A percentile compares a stretch with the other conserved stretches of the same genome.
phyloP scores from a whole-genome alignment of 2,329 filamentous ascomycete genomes.

The Albifimbria verrucaria region DNA sequence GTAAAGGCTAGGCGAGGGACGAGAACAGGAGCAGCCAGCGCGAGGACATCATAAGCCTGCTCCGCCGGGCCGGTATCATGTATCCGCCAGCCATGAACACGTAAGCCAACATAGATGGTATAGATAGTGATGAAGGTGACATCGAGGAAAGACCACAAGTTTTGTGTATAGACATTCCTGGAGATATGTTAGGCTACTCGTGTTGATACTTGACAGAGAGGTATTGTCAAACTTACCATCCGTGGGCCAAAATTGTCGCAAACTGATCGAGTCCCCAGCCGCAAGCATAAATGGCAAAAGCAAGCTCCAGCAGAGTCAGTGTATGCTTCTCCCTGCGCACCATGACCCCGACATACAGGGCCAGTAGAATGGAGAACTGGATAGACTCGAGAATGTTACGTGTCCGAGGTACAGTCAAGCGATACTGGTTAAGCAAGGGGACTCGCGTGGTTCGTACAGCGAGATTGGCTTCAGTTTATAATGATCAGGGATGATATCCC shows the following conservation, averaged over 20 bases:
- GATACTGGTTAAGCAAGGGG: conserved; percentile 81
- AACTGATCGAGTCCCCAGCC: conserved; percentile 80
- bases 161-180: conserved; percentile 81
- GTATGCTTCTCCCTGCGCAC: conserved; percentile 56
- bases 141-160: conserved; percentile 85
- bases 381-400: conserved; percentile 71
- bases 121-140: conserved; percentile 75
- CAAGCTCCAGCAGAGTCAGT: conserved; percentile 57
- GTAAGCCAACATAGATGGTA: conserved; percentile 62
- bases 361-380: conserved; percentile 69
- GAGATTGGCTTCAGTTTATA: conserved; percentile 83
- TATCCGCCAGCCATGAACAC: conserved; percentile 60
- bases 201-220: not conserved
- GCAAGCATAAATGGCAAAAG: conserved; percentile 70
- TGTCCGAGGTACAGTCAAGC: conserved; percentile 76
- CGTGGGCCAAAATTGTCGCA: conserved; percentile 73
- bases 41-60: conserved; percentile 75
- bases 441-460: conserved; percentile 73
- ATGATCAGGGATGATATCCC: conserved; percentile 80
- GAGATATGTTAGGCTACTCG: conserved; percentile 5
- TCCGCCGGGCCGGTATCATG: conserved; percentile 48
- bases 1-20: conserved; percentile 80
- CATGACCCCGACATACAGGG: conserved; percentile 72
- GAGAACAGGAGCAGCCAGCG: conserved; percentile 73
- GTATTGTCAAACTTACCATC: conserved; percentile 40